Evolutionary conservation across 257 asterid genomes (phyloP).

Genomic region (Orobanche coerulescens): DNA sequence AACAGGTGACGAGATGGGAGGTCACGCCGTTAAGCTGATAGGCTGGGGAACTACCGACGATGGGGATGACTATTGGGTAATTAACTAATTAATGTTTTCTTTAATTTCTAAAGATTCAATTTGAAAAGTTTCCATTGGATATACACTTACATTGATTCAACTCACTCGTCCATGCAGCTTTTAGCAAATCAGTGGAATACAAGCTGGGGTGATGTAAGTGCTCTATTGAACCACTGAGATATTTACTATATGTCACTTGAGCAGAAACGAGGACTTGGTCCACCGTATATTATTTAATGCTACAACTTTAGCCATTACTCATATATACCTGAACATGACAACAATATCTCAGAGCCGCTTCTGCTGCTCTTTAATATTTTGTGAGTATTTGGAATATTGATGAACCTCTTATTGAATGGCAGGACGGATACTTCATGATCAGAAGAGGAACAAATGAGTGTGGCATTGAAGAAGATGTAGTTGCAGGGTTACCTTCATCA

Average conservation of each 20-base stretch:
- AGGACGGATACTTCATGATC: conserved; percentile 94
- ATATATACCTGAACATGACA: too few relatives aligned
- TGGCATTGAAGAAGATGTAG: conserved; percentile 76
- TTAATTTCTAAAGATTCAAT: conserved; percentile 18
- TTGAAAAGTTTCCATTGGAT: conserved; percentile 11
- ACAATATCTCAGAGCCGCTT: too few relatives aligned
- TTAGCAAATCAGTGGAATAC: conserved; percentile 94
- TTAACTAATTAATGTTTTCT: conserved; percentile 4
- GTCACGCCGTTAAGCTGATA: conserved; percentile 88
- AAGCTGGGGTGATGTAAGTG: conserved; percentile 95
- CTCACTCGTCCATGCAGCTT: conserved; percentile 45
- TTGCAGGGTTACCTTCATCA: conserved; percentile 75
- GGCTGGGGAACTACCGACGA: conserved; percentile 86
- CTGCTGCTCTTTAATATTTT: too few relatives aligned
- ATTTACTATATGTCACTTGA: conserved; percentile 5
- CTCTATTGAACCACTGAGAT: conserved; percentile 17
- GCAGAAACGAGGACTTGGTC: background rate
- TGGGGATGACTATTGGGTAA: conserved; percentile 95
- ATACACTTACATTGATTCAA: conserved; percentile 21
- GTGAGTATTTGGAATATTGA: background rate
- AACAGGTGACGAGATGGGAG: conserved; percentile 71
- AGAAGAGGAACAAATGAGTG: conserved; percentile 87
- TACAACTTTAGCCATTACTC: background rate
- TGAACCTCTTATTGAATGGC: conserved; percentile 22
- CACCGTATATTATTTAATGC: background rate